phyloP scores from a whole-genome alignment of 768 basidiomycete species.

The Suillus plorans region DNA sequence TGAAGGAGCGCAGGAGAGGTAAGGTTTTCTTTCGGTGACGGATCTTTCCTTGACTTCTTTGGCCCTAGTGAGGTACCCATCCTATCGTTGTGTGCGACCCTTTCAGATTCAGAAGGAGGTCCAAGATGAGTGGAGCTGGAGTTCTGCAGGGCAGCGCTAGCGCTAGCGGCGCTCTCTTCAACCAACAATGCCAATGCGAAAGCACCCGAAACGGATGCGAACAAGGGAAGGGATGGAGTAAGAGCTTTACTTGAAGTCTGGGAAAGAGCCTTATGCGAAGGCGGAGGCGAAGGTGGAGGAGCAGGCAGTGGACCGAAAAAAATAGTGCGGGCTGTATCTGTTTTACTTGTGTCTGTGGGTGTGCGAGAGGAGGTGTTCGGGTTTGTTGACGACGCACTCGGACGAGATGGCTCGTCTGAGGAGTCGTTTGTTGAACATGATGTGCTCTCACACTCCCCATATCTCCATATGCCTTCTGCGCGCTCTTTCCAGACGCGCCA shows the following conservation, averaged over 20 bases:
- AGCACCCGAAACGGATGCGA: constrained; percentile 55
- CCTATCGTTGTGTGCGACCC: background rate
- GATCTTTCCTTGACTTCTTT: background rate
- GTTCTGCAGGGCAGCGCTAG: background rate
- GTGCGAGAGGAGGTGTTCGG: constrained; percentile 7
- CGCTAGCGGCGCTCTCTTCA: constrained; percentile 18
- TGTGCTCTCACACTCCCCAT: constrained; percentile 32
- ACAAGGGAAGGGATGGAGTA: constrained; percentile 40
- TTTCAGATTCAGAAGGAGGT: constrained; percentile 17
- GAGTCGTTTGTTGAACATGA: constrained; percentile 1
- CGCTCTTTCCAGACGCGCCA: constrained; percentile 46
- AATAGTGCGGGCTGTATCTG: constrained; percentile 30
- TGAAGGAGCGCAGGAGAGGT: constrained; percentile 40
- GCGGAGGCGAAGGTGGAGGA: constrained; percentile 10
- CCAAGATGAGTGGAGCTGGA: background rate
- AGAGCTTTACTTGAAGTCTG: background rate
- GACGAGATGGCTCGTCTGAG: background rate
- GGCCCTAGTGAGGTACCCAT: background rate
- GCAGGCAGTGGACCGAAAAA: constrained; percentile 25
- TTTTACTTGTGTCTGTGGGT: constrained; percentile 16
- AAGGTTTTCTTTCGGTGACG: constrained; percentile 25
- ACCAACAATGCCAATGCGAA: constrained; percentile 59
- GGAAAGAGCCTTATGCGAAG: constrained; percentile 10
- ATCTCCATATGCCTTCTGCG: constrained; percentile 43
- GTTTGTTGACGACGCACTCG: constrained; percentile 4